These are phyloP conservation scores for Zygosaccharomyces pseudobailii DNA, from an alignment of 1,139 yeast species.

Conservation along the genomic window DNA sequence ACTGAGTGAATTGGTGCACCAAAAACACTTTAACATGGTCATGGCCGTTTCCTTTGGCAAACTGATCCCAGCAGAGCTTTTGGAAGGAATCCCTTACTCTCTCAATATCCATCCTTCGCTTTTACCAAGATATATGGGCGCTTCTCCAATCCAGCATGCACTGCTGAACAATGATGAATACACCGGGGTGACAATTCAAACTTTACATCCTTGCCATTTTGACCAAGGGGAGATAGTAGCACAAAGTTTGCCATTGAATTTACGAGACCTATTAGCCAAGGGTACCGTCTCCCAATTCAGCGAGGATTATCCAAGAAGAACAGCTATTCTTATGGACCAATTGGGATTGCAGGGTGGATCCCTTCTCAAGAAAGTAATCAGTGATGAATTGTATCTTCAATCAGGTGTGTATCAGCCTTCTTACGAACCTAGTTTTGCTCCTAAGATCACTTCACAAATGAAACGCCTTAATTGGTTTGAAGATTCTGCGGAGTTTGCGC, in stretches of 20 bases:
- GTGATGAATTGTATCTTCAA: constrained; percentile 32
- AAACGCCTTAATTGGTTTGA: constrained; percentile 45
- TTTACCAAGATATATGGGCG: constrained; percentile 77
- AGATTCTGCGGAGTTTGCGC: constrained; percentile 39
- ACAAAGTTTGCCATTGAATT: constrained; percentile 47
- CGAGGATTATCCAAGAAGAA: constrained; percentile 16
- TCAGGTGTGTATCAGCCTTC: constrained; percentile 21
- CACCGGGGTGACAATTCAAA: constrained; percentile 88
- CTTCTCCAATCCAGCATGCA: constrained; percentile 86
- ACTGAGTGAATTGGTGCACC: constrained; percentile 21
- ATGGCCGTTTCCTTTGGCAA: constrained; percentile 89
- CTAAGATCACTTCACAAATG: constrained; percentile 45
- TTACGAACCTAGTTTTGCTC: constrained; percentile 50
- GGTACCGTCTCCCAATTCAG: constrained; percentile 10
- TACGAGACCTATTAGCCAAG: constrained; percentile 26
- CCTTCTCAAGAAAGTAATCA: constrained; percentile 46
- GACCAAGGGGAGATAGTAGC: constrained; percentile 70
- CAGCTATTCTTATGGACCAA: constrained; percentile 36
- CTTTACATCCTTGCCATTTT: constrained; percentile 80
- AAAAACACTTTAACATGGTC: constrained; percentile 50
- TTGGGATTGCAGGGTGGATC: constrained; percentile 60
- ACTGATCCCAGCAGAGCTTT: constrained; percentile 61
- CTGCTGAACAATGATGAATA: constrained; percentile 54
- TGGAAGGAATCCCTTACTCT: constrained; percentile 50
- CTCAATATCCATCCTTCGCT: constrained; percentile 91